phyloP scores from a whole-genome alignment of 2,329 filamentous ascomycete species.

The Fusarium tricinctum region DNA sequence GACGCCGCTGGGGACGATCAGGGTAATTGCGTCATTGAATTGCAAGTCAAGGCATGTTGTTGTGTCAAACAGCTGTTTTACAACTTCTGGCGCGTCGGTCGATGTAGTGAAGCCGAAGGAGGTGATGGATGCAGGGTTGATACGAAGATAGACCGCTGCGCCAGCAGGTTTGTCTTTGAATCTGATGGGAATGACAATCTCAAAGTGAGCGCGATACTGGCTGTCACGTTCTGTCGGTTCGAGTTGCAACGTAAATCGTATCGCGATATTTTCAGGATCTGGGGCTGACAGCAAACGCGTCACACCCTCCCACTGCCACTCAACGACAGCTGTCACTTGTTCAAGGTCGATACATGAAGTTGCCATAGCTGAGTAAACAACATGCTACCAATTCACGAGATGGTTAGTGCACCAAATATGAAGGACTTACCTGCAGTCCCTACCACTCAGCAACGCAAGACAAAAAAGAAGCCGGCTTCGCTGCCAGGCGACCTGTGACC shows the following conservation, averaged over 20 bases:
- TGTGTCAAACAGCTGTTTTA: neutral
- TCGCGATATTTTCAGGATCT: constrained; percentile 19
- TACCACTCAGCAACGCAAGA: neutral
- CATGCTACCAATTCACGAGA: neutral
- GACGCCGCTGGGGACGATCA: constrained; percentile 14
- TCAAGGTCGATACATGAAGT: constrained; percentile 8
- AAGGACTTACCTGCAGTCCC: constrained; percentile 5
- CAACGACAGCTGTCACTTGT: constrained; percentile 14
- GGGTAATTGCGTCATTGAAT: constrained; percentile 5
- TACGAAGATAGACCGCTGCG: constrained; percentile 1
- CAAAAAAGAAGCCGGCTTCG: constrained; percentile 9
- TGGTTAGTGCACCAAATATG: neutral
- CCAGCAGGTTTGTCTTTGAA: constrained; percentile 23
- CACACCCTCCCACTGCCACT: constrained; percentile 15
- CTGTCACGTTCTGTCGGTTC: neutral
- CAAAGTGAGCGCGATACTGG: constrained; percentile 6
- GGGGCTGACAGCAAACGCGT: constrained; percentile 6
- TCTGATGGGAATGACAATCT: constrained; percentile 13
- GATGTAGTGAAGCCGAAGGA: neutral
- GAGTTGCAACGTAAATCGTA: constrained; percentile 18
- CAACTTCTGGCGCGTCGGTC: neutral
- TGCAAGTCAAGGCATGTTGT: constrained; percentile 10
- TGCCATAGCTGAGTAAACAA: constrained; percentile 6
- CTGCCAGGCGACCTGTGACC: constrained; percentile 19
- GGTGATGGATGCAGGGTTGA: constrained; percentile 19